phyloP scores from a whole-genome alignment of 225 moss, liverwort and hornwort genomes.

The Straminergon stramineum region DNA sequence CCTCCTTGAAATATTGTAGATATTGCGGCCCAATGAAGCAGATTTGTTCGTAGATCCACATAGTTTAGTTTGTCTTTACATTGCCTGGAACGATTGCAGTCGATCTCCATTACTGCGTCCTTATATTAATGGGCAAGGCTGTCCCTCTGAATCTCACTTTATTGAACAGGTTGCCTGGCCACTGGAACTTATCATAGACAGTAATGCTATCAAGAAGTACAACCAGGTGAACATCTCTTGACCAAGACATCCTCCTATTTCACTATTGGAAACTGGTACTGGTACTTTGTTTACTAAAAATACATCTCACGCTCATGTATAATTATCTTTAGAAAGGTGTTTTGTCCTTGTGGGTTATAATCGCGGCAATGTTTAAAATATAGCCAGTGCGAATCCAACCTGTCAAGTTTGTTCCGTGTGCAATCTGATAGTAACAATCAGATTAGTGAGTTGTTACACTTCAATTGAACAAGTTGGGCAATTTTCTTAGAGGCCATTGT shows the following conservation, averaged over 20 bases:
- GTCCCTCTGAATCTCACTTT: neutral
- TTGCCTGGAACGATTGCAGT: neutral
- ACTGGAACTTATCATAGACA: conserved; percentile 74
- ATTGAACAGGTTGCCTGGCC: conserved; percentile 93
- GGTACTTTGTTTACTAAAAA: neutral
- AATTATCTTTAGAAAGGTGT: neutral
- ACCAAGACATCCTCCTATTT: neutral
- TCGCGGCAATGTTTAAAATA: neutral
- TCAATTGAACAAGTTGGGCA: neutral
- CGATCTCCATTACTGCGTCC: neutral
- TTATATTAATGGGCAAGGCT: neutral
- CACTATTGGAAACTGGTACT: neutral
- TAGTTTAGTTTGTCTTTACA: neutral
- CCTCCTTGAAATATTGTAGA: neutral
- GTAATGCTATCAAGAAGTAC: conserved; percentile 76
- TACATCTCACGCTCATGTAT: neutral
- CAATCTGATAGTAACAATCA: neutral
- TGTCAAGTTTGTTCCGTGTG: neutral
- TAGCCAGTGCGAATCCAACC: neutral
- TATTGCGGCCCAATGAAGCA: neutral
- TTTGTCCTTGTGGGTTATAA: neutral
- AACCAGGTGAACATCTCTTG: conserved; percentile 54
- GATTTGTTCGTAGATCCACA: neutral
- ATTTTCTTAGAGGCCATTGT: neutral
- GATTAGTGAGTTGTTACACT: neutral